Evolutionary conservation across 805 yeast species (phyloP).

Genomic region (Metschnikowia drakensbergensis): DNA sequence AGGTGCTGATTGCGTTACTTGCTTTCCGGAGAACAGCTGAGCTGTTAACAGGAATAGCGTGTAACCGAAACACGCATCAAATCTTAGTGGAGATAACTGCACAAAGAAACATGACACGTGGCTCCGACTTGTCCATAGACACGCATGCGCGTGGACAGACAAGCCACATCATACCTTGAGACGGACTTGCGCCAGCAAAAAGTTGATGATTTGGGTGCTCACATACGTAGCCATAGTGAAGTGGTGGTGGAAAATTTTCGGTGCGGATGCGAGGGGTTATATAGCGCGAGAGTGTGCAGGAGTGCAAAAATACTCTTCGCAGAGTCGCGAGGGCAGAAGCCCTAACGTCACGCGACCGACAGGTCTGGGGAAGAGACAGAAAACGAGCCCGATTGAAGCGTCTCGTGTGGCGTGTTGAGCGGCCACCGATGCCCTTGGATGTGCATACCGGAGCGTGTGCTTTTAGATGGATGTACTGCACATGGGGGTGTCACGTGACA

Average conservation of each 20-base stretch:
- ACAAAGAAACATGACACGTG: conserved; percentile 3
- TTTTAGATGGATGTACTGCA: too few relatives aligned
- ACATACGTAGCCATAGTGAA: conserved; percentile 36
- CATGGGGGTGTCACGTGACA: too few relatives aligned
- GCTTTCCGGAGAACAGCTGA: conserved; percentile 15
- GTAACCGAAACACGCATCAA: conserved; percentile 19
- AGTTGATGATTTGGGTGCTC: conserved; percentile 17
- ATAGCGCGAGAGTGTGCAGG: conserved; percentile 3
- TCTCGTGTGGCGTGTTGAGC: too few relatives aligned
- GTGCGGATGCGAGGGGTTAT: conserved; percentile 9
- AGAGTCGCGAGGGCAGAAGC: not conserved
- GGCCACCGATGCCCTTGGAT: too few relatives aligned
- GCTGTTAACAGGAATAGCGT: conserved; percentile 16
- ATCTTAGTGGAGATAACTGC: conserved; percentile 5
- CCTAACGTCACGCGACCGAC: not conserved
- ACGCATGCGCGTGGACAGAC: not conserved
- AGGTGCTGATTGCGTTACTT: not conserved
- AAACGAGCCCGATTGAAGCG: too few relatives aligned
- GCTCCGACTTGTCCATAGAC: conserved; percentile 3
- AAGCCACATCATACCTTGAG: conserved; percentile 19
- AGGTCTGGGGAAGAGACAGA: too few relatives aligned
- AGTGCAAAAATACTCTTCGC: not conserved
- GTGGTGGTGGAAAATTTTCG: conserved; percentile 3
- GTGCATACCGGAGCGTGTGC: too few relatives aligned
- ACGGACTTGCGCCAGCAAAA: conserved; percentile 11